These are phyloP conservation scores for Podosphaera aphanis DNA, from an alignment of 2,329 filamentous ascomycete species.

Conservation along the genomic window DNA sequence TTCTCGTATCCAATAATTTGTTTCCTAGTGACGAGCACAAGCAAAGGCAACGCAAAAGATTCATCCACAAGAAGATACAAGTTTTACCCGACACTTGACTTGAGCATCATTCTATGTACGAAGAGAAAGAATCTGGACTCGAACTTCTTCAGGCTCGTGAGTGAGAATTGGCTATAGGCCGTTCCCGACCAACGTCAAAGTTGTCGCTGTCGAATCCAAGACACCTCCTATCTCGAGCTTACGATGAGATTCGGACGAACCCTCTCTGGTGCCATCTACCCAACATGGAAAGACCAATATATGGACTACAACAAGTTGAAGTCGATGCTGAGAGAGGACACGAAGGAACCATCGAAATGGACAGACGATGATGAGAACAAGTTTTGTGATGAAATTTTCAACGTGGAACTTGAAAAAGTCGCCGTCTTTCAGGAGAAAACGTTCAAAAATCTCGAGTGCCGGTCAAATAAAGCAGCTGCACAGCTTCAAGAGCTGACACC, in stretches of 20 bases:
- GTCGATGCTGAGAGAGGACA: conserved; percentile 60
- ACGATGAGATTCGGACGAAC: conserved; percentile 87
- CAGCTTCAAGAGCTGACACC: conserved; percentile 61
- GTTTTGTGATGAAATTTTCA: conserved; percentile 89
- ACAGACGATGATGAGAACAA: conserved; percentile 81
- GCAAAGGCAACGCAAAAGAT: too few species aligned
- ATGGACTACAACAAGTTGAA: conserved; percentile 93
- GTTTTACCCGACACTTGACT: too few species aligned
- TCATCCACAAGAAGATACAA: too few species aligned
- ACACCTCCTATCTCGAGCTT: conserved; percentile 2
- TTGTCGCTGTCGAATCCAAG: background rate
- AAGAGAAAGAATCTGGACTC: too few species aligned
- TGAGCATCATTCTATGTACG: too few species aligned
- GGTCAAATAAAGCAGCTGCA: conserved; percentile 33
- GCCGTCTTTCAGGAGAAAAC: conserved; percentile 67
- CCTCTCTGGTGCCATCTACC: conserved; percentile 54
- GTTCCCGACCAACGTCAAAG: background rate
- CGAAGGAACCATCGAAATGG: conserved; percentile 41
- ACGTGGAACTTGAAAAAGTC: conserved; percentile 86
- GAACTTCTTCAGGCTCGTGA: too few species aligned
- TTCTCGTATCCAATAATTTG: too few species aligned
- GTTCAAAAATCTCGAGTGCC: conserved; percentile 32
- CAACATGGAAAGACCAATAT: conserved; percentile 80
- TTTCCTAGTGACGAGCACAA: too few species aligned
- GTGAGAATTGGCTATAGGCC: too few species aligned